Evolutionary conservation across 345 rosid species (phyloP), one percentile per base, ranked within the genome.

Genomic region (Brassica cretica): DNA sequence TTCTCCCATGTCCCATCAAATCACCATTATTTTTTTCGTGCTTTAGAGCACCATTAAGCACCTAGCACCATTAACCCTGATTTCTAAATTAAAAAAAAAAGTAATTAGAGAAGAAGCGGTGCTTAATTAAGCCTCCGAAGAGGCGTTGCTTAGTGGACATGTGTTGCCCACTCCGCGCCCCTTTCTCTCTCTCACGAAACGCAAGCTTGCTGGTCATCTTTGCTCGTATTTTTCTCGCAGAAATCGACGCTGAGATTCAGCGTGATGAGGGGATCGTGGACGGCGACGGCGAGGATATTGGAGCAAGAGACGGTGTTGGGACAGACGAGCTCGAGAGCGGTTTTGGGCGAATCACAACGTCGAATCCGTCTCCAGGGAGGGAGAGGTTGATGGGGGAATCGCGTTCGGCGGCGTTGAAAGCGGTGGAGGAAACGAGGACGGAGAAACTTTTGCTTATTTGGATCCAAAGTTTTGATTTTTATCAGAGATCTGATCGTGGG

Each of bases 341-440:
- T 89, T 84, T 94, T 94, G 74, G 92, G 25, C 94, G 80, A 55
- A 83, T 78, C 21, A 93, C 63, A 33, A 91, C 86, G 77, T 93
- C 98, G 74, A 91, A 93, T 24, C 90, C 96, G 67, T 91, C 98
- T 0, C 98, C 97, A 0, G 98, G 32, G 92, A 64, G 91, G 96
- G 92, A 88, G 66, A 85, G 88, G 72, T 93, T 93, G 85, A 88
- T 85, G 18, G 88, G 86, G 8, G 93, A 85, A 64, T 88, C 92
- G 3, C 95, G 95, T 73, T 93, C 97, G 6, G 93, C 91, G 2
- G 27, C 41, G 76, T 87, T 88, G 87, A 87, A 84, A 6, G 90
- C 51, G 0, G 88, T 84, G 39, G 96, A 87, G 58, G 92, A 78
- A 66, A 92, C 24, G 37, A 92, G 82, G 55, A 89, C 53, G n/a